These are phyloP conservation scores for Pseudogymnoascus destructans DNA, from an alignment of 2,329 filamentous ascomycete genomes.

Conservation along the genomic window DNA sequence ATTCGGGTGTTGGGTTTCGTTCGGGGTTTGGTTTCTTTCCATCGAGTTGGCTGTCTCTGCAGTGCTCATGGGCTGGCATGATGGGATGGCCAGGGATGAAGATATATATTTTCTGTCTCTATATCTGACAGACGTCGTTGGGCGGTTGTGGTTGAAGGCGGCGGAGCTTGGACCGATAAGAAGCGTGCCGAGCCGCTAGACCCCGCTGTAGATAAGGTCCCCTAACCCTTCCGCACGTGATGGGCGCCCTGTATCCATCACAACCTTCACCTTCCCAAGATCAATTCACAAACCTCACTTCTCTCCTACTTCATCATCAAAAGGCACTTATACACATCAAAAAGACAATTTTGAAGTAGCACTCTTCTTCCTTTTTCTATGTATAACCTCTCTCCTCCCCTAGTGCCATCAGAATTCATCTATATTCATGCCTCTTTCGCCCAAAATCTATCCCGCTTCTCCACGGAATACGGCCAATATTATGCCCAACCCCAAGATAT, in stretches of 20 bases:
- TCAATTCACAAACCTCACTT: background rate
- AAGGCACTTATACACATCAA: background rate
- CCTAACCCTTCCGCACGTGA: background rate
- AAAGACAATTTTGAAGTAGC: background rate
- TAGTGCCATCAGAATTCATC: background rate
- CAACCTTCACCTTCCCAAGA: background rate
- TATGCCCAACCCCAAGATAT: background rate
- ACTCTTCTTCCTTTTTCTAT: slow-evolving; percentile 4
- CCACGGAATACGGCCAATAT: background rate
- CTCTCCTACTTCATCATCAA: background rate
- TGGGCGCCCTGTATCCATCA: background rate
- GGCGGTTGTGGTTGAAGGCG: no score
- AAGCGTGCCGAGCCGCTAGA: background rate
- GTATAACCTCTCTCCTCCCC: background rate
- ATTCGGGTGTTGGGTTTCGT: no score
- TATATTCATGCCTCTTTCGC: background rate
- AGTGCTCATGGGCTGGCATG: no score
- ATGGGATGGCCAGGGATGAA: no score
- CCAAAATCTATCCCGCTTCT: background rate
- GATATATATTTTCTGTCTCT: no score
- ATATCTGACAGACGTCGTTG: no score
- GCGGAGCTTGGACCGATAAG: background rate
- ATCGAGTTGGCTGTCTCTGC: no score
- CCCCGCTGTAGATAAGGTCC: background rate
- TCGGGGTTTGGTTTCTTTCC: no score